Evolutionary conservation across 495 filamentous ascomycete genomes (phyloP).

Genomic region (Penicillium verhagenii): DNA sequence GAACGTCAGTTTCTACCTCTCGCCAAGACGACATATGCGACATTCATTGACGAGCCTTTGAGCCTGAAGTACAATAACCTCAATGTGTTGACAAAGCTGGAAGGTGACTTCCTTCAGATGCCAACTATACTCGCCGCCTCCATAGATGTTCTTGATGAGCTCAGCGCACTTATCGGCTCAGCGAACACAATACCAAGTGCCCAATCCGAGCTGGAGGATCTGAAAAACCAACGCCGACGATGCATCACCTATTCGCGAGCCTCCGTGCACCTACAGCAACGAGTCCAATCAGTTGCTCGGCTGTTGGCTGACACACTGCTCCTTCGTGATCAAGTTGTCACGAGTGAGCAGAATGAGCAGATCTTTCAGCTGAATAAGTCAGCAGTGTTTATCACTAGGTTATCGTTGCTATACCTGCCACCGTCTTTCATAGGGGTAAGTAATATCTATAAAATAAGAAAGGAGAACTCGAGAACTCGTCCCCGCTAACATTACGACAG

Average conservation of each 20-base stretch:
- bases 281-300: slow-evolving; percentile 29
- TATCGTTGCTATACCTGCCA: slow-evolving; percentile 45
- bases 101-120: slow-evolving; percentile 2
- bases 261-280: slow-evolving; percentile 30
- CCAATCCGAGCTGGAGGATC: not conserved
- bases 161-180: slow-evolving; percentile 10
- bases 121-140: slow-evolving; percentile 21
- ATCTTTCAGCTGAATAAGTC: slow-evolving; percentile 42
- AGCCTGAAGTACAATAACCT: not conserved
- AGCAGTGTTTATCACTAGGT: slow-evolving; percentile 40
- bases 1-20: slow-evolving; percentile 35
- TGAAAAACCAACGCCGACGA: slow-evolving; percentile 5
- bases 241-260: slow-evolving; percentile 26
- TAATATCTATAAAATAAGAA: no score
- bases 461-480: no score
- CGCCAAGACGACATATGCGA: slow-evolving; percentile 12
- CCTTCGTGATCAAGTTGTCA: slow-evolving; percentile 36
- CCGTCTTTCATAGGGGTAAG: slow-evolving; percentile 45
- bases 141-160: slow-evolving; percentile 23
- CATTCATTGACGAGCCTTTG: slow-evolving; percentile 9
- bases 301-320: slow-evolving; percentile 37
- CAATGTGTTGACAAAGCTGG: slow-evolving; percentile 1
- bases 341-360: slow-evolving; percentile 34
- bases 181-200: not conserved
- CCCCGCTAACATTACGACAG: slow-evolving; percentile 9